Evolutionary conservation across 768 basidiomycete genomes (phyloP).

Genomic region (Leccinum truebloodii): DNA sequence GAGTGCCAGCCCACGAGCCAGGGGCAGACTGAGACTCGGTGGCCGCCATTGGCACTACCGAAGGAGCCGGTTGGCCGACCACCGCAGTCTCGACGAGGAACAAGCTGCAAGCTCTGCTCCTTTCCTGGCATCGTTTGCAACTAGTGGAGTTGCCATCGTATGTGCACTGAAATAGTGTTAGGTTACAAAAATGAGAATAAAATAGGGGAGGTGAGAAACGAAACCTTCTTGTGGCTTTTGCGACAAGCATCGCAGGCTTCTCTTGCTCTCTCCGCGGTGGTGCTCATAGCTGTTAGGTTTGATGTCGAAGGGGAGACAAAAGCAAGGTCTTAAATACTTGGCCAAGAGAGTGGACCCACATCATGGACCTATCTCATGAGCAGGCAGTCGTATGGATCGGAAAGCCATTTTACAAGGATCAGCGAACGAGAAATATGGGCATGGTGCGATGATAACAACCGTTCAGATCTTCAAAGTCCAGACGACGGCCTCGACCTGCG

Average conservation of each 20-base stretch:
- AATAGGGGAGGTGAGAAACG: not conserved
- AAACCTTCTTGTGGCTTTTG: slow-evolving; percentile 29
- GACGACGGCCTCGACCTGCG: slow-evolving; percentile 3
- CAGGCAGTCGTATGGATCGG: slow-evolving; percentile 8
- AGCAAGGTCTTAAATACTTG: slow-evolving; percentile 22
- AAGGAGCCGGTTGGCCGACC: slow-evolving; percentile 9
- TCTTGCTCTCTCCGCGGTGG: slow-evolving; percentile 23
- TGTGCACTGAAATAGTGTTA: slow-evolving; percentile 15
- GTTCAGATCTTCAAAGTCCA: slow-evolving; percentile 19
- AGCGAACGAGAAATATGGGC: slow-evolving; percentile 1
- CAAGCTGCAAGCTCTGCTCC: slow-evolving; percentile 15
- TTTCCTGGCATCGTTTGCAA: slow-evolving; percentile 22
- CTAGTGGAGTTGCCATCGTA: slow-evolving; percentile 16
- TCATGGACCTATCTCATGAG: slow-evolving; percentile 11
- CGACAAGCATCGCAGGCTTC: slow-evolving; percentile 29
- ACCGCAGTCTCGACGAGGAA: slow-evolving; percentile 11
- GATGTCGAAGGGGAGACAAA: not conserved
- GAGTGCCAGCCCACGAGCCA: slow-evolving; percentile 9
- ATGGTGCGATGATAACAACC: slow-evolving; percentile 8
- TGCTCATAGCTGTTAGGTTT: slow-evolving; percentile 21
- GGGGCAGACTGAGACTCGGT: not conserved
- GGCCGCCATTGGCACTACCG: not conserved
- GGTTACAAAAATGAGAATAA: not conserved
- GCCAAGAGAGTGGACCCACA: slow-evolving; percentile 8
- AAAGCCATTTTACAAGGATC: slow-evolving; percentile 13